Evolutionary conservation across 225 moss, liverwort and hornwort species (phyloP), one percentile per base, ranked within the genome.

Genomic region (Thuidium tamariscinum): DNA sequence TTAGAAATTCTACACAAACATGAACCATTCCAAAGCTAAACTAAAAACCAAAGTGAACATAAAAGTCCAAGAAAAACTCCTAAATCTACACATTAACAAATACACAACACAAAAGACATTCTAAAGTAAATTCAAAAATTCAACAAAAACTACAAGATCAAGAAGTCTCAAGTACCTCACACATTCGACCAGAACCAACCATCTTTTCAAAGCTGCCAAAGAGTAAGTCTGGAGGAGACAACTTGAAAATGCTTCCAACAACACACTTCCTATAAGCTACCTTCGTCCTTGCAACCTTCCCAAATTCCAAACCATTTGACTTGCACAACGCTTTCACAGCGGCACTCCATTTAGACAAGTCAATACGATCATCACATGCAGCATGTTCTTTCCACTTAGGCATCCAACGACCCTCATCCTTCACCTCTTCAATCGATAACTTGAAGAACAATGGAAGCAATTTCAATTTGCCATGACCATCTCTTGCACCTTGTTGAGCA

Each of bases 1-100:
- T 4, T 11, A 22, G 0, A 67, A 39, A 2, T 37, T 23, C 22
- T 39, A 39, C 13, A 39, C 9, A 71, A 26, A 44, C 26, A 17
- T 10, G 25, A 1, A 1, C 0, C 5, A 11, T 27, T 4, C 71
- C 3, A 44, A 72, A 3, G 3, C 16, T 7, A 18, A 18, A 7
- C 26, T 1, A 23, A 16, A 25, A 14, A 69, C 16, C 16, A 23
- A 70, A 5, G 5, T 5, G 15, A 41, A 26, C 16, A 70, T 21
- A 22, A 3, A 67, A 71, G 3, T 34, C 5, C 2, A 20, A 13
- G 2, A 49, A 34, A 21, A 0, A 21, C 13, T 8, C 3, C 3
- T 0, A 34, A 2, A 32, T 15, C 15, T 2, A n/a, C 5, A 52
- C n/a, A n/a, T n/a, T n/a, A n/a, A 10, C 3, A 32, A 18, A 57